Percentiles rank a stretch among this genome's conserved stretches.
Conservation (phyloP, 2,329 filamentous ascomycete species). For the Claviceps quebecensis region DNA sequence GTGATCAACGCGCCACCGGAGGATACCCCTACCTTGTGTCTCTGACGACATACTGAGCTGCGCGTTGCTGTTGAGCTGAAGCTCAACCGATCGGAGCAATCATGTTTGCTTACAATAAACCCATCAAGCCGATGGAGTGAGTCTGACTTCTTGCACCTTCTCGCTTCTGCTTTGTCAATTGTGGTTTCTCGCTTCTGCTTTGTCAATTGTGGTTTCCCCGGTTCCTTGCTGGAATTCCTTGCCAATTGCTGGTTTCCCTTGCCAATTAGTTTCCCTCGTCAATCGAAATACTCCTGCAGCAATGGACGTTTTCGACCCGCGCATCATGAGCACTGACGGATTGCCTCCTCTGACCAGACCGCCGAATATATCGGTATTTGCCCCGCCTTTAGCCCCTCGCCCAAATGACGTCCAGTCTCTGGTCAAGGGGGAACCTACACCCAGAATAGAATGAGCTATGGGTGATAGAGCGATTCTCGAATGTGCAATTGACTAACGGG, state of each 20-base stretch:
- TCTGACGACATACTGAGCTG: background rate
- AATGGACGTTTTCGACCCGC: conserved; percentile 4
- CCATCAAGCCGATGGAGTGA: conserved; percentile 25
- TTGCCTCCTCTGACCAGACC: conserved; percentile 18
- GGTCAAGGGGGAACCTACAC: background rate
- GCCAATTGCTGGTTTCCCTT: background rate
- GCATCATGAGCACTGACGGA: conserved; percentile 10
- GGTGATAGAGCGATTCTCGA: background rate
- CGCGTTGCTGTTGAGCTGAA: conserved; percentile 2
- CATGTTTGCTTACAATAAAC: conserved; percentile 24
- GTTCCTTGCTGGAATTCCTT: background rate
- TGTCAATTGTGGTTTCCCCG: background rate
- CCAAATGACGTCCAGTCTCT: background rate
- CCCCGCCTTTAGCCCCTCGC: background rate
- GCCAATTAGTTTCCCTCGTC: background rate
- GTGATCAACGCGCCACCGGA: conserved; percentile 1
- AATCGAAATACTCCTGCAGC: background rate
- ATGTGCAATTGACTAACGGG: background rate
- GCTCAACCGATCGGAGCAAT: conserved; percentile 5
- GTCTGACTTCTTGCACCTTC: conserved; percentile 7
- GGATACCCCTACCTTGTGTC: background rate
- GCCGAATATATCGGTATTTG: conserved; percentile 18
- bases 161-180: background rate
- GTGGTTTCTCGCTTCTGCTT: background rate
- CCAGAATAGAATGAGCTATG: background rate